phyloP scores from a whole-genome alignment of 495 filamentous ascomycete genomes.

The Cairneyella variabilis region DNA sequence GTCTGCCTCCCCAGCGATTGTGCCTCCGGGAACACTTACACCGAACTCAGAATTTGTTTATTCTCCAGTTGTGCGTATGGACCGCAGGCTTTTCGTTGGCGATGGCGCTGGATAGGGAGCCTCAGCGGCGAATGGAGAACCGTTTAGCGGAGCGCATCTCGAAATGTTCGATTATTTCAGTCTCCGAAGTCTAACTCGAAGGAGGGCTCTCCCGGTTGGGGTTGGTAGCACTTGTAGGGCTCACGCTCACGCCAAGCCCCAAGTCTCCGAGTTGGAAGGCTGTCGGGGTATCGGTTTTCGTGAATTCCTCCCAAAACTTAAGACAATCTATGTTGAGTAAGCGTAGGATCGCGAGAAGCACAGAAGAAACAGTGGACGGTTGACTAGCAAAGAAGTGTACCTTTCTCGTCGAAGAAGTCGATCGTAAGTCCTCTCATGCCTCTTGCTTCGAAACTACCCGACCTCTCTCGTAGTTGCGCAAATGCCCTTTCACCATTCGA shows the following conservation, averaged over 20 bases:
- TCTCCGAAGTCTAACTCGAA: no score
- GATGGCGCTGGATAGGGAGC: no score
- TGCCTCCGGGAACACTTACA: no score
- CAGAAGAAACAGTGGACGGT: background rate
- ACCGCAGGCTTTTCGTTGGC: no score
- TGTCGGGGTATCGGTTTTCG: background rate
- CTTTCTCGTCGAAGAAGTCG: conserved; percentile 10
- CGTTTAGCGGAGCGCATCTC: no score
- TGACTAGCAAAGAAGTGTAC: background rate
- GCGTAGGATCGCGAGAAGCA: background rate
- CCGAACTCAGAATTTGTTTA: no score
- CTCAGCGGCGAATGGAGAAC: no score
- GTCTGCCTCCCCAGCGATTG: no score
- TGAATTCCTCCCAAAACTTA: conserved; percentile 14
- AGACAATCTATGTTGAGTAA: conserved; percentile 7
- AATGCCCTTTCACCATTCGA: background rate
- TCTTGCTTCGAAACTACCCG: background rate
- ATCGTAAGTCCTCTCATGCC: conserved; percentile 7
- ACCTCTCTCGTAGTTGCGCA: background rate
- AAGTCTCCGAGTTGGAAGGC: background rate
- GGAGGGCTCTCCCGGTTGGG: no score
- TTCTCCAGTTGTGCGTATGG: no score
- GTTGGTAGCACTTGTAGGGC: no score
- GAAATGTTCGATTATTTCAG: no score
- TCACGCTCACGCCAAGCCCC: background rate